Base-by-base conservation (phyloP, 257 asterid genomes). In the Linderniella brevidens region DNA sequence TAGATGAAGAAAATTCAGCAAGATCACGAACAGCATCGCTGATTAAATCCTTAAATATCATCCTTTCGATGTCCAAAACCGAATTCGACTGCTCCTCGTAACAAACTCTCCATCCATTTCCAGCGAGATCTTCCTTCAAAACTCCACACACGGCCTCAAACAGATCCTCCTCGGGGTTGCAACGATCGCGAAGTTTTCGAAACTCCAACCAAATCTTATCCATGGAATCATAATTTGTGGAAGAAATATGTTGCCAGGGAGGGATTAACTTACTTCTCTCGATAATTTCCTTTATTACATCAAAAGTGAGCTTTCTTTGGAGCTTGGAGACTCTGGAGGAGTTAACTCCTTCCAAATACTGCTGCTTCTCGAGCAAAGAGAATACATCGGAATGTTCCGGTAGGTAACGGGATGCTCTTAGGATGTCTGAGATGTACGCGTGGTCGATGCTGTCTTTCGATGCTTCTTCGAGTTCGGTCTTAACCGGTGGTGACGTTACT, bases 31-130 rank as follows among this genome's bases (percentile, higher is more conserved):
- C 78, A 0, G 72, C 70, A 52, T 81, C 98, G 37, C 78, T 61
- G 9, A 88, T 68, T 20, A 88, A 52, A 61, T 88, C 98, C 78
- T 79, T 80, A 68, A 74, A 88, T 53, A 88, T 61, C 51, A 76
- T 74, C 55, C 98, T 72, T 54, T 88, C 98, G 45, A 88, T 66
- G 71, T 88, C 92, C 71, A 88, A 46, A 8, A 81, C 71, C 0
- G 68, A 64, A 69, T 80, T 87, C 4, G 93, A 77, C 73, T 66
- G 56, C 80, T 84, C 96, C 38, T 69, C 53, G 1, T 73, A 85
- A 61, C 67, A 71, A 35, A 80, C 93, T 32, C 62, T 87, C 98
- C 98, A 88, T 4, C 94, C 94, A 35, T 40, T 95, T 13, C 65
- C 56, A 0, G 74, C 86, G 11, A 88, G 62, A 64, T 88, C 96